These are phyloP conservation scores for Pythium insidiosum DNA, from an alignment of 352 stramenopile genomes.

Conservation along the genomic window DNA sequence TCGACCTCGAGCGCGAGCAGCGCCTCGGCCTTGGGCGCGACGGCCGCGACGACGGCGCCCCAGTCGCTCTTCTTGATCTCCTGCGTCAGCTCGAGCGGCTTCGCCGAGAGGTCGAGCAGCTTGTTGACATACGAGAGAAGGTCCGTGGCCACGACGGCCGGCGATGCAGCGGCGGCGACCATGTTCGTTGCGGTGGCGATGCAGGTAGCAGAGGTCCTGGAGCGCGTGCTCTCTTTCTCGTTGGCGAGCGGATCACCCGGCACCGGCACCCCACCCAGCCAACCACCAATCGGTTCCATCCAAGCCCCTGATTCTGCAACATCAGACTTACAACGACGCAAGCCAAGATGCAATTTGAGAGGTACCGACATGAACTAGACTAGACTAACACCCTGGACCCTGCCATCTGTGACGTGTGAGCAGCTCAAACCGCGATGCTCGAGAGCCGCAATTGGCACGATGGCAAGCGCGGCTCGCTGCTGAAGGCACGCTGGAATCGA, in stretches of 20 bases:
- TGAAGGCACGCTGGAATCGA: slow-evolving; percentile 3
- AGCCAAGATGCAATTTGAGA: not conserved
- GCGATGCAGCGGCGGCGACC: slow-evolving; percentile 1
- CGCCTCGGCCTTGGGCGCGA: slow-evolving; percentile 39
- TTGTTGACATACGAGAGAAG: slow-evolving; percentile 76
- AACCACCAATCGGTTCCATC: slow-evolving; percentile 13
- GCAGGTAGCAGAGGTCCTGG: not conserved
- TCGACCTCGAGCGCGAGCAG: slow-evolving; percentile 61
- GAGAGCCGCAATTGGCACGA: too few relatives aligned
- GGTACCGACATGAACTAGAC: not conserved
- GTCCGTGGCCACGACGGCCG: slow-evolving; percentile 28
- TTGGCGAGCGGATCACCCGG: too few relatives aligned
- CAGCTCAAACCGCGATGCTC: too few relatives aligned
- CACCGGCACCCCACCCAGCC: slow-evolving; percentile 6
- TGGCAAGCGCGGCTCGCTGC: not conserved
- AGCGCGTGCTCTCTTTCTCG: too few relatives aligned
- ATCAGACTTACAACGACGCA: too few relatives aligned
- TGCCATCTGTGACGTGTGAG: too few relatives aligned
- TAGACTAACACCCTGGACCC: too few relatives aligned
- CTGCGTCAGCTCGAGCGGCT: slow-evolving; percentile 30
- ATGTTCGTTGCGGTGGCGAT: not conserved
- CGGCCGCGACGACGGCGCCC: slow-evolving; percentile 31
- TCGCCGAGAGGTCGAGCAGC: slow-evolving; percentile 40
- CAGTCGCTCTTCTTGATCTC: slow-evolving; percentile 66
- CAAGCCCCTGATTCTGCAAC: too few relatives aligned